Conservation (phyloP, 257 asterid species). For the Solanum chaucha region DNA sequence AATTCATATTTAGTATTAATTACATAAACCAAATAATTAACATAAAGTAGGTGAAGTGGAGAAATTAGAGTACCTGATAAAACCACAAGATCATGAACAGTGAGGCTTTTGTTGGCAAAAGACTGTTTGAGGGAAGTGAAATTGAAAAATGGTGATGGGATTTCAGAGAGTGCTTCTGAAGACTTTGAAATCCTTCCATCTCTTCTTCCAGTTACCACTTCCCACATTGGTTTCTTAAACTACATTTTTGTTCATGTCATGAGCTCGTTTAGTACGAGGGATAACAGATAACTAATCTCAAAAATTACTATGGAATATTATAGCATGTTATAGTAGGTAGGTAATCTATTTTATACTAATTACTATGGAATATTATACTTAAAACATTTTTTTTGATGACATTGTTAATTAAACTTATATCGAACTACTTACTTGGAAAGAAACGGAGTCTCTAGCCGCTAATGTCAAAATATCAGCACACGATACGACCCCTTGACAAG, state of each 20-base stretch:
- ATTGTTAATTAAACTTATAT: neutral
- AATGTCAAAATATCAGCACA: slow-evolving; percentile 45
- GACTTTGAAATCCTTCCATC: slow-evolving; percentile 30
- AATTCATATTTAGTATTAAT: neutral
- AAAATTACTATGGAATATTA: neutral
- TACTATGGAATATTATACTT: too few relatives aligned
- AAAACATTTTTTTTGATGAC: neutral
- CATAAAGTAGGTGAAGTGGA: neutral
- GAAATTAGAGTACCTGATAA: slow-evolving; percentile 24
- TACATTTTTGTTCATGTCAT: neutral
- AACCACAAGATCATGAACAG: slow-evolving; percentile 32
- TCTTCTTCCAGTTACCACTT: slow-evolving; percentile 37
- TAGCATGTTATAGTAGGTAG: neutral
- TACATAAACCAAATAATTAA: neutral
- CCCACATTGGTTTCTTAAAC: slow-evolving; percentile 27
- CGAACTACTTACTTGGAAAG: slow-evolving; percentile 18
- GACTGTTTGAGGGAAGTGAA: slow-evolving; percentile 19
- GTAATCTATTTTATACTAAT: too few relatives aligned
- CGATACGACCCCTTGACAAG: slow-evolving; percentile 27
- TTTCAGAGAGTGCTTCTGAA: slow-evolving; percentile 23
- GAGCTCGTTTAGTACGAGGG: neutral
- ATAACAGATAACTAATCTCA: neutral
- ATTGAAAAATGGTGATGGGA: slow-evolving; percentile 37
- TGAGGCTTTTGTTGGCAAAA: slow-evolving; percentile 22
- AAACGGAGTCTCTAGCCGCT: slow-evolving; percentile 33